Percentiles rank a stretch among this genome's conserved stretches.
Evolutionary conservation across 345 rosid species (phyloP).

Genomic region (Hibiscus syriacus): DNA sequence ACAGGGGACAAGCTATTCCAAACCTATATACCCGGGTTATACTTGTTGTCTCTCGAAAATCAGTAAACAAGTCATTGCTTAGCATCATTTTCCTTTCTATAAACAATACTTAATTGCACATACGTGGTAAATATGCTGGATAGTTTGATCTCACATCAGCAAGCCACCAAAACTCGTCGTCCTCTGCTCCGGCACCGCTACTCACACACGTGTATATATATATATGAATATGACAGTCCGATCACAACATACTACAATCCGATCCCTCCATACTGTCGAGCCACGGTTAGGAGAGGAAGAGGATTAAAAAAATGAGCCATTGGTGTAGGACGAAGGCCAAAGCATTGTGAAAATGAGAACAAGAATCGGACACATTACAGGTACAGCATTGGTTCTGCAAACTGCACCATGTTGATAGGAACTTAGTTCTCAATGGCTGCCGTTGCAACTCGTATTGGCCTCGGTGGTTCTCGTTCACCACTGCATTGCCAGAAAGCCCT

Average conservation of each 20-base stretch:
- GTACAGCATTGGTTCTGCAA: background rate
- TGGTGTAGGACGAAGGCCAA: conserved; percentile 6
- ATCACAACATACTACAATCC: conserved; percentile 11
- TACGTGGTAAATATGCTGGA: background rate
- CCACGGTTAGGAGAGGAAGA: conserved; percentile 31
- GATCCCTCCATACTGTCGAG: background rate
- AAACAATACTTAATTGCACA: background rate
- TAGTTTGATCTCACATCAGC: background rate
- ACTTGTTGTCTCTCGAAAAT: background rate
- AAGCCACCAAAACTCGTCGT: background rate
- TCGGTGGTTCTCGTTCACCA: conserved; percentile 49
- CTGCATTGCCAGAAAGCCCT: conserved; percentile 83
- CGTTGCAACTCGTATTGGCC: conserved; percentile 43
- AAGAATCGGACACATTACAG: conserved; percentile 15
- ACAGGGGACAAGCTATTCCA: background rate
- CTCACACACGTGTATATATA: background rate
- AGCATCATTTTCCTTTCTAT: background rate
- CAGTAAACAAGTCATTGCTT: conserved; percentile 8
- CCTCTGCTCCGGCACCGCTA: background rate
- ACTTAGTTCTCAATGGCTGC: conserved; percentile 36
- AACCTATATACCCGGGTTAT: background rate
- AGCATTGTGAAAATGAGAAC: conserved; percentile 5
- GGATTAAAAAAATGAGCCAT: conserved; percentile 13
- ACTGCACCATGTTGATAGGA: background rate
- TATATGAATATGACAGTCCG: background rate